These are phyloP conservation scores for Ganoderma boninense DNA, from an alignment of 1,284 basidiomycete species.

Conservation along the genomic window DNA sequence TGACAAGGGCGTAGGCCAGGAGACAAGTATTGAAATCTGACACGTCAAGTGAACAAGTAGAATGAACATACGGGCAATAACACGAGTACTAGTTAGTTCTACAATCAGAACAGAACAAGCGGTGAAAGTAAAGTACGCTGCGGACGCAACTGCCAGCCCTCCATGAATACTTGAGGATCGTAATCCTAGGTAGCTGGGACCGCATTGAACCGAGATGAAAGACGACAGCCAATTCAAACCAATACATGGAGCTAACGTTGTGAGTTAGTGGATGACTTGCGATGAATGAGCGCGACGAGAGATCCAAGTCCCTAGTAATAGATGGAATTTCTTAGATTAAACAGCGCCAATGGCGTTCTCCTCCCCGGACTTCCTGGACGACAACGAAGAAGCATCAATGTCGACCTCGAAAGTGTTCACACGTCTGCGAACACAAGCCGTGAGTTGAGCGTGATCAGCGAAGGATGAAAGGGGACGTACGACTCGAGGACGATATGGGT, in stretches of 20 bases:
- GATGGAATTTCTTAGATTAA: not conserved
- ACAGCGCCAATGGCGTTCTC: not conserved
- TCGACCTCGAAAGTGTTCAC: slow-evolving; percentile 3
- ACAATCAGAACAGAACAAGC: not conserved
- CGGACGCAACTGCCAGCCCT: not conserved
- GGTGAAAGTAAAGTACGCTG: not conserved
- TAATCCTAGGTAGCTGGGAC: not conserved
- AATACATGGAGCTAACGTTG: not conserved
- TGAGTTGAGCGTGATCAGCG: not conserved
- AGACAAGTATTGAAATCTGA: not conserved
- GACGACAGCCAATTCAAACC: not conserved
- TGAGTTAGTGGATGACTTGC: not conserved
- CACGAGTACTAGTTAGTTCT: not conserved
- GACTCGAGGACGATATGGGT: slow-evolving; percentile 26
- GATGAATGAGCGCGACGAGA: not conserved
- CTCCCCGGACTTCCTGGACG: not conserved
- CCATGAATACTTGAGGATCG: not conserved
- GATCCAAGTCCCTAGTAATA: not conserved
- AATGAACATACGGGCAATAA: not conserved
- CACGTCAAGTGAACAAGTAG: not conserved
- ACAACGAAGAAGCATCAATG: not conserved
- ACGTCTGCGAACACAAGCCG: not conserved
- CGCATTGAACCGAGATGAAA: not conserved
- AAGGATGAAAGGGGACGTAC: slow-evolving; percentile 6
- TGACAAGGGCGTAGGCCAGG: not conserved